These are phyloP conservation scores for Magnaporthiopsis poae DNA, from an alignment of 2,329 filamentous ascomycete species.

Conservation along the genomic window DNA sequence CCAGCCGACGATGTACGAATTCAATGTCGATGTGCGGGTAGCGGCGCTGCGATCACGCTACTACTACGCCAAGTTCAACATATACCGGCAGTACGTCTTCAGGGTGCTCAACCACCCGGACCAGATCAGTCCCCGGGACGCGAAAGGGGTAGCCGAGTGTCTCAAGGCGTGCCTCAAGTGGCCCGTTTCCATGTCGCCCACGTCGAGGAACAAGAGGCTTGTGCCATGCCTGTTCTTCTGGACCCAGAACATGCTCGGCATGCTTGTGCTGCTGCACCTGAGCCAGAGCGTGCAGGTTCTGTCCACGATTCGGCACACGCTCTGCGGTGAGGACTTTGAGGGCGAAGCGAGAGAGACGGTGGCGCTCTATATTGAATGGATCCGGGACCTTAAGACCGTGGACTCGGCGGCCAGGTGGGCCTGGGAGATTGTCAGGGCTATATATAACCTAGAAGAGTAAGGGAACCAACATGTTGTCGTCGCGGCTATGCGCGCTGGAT, in stretches of 20 bases:
- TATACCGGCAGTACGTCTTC: constrained; percentile 49
- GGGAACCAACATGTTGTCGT: background rate
- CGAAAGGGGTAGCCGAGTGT: constrained; percentile 44
- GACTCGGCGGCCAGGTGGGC: constrained; percentile 48
- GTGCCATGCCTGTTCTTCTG: constrained; percentile 51
- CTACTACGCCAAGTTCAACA: constrained; percentile 48
- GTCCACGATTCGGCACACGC: constrained; percentile 35
- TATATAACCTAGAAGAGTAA: constrained; percentile 32
- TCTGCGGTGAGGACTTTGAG: constrained; percentile 41
- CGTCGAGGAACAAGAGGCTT: constrained; percentile 47
- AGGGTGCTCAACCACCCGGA: constrained; percentile 50
- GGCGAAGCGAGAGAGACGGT: constrained; percentile 39
- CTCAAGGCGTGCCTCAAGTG: constrained; percentile 48
- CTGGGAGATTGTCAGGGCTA: constrained; percentile 38
- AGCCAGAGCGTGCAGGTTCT: constrained; percentile 42
- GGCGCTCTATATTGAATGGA: constrained; percentile 47
- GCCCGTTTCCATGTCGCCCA: constrained; percentile 49
- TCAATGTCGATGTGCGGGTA: constrained; percentile 45
- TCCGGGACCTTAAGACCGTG: constrained; percentile 44
- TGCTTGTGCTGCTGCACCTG: constrained; percentile 47
- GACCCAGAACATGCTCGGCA: constrained; percentile 51
- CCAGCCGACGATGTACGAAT: constrained; percentile 36
- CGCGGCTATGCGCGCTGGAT: background rate
- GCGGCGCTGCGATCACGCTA: constrained; percentile 49
- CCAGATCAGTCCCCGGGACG: constrained; percentile 42